Evolutionary conservation across 2,329 filamentous ascomycete genomes (phyloP), one percentile per base, ranked within the genome.

Genomic region (Beauveria sp.): DNA sequence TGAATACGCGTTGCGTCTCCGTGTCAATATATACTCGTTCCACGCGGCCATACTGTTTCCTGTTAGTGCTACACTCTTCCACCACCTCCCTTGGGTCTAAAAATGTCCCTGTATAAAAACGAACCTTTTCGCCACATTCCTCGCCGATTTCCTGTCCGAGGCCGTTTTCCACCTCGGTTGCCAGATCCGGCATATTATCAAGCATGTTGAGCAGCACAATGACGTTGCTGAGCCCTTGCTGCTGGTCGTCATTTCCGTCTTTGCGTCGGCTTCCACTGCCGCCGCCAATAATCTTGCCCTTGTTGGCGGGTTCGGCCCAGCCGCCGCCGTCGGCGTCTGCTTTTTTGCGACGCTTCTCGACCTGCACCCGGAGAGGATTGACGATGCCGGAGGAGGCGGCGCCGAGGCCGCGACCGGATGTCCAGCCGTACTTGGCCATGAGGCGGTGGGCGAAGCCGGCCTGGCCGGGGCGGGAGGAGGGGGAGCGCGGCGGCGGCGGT

Each of bases 61-160:
- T 26, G 16, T 44, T 43, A 59, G 53, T 37, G 34, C 34, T 37
- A 37, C 34, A 16, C 34, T 14, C 14, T 37, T 37, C 34, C 5
- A 37, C 12, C 34, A 14, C 14, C 34, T 37, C 34, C 2, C 12
- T 10, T 16, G 34, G 14, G 34, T 37, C 34, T 5, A 37, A 12
- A 34, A 2, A 14, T 37, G 16, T 16, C 34, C 5, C 5, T 16
- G 34, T 16, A 37, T 37, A 24, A 59, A 54, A 61, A 64, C 62
- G 56, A 30, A 87, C 84, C 80, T 92, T 92, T 65, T 91, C 85
- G 55, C 87, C 87, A 73, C 96, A 97, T 71, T 96, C 91, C 69
- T 97, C 91, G 7, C 94, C 94, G 73, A 99, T 97, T 72, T 97
- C 92, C 76, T 97, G 93, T 67, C 93, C 87, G 55, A 99, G 77